Evolutionary conservation across 169 alveolate genomes (phyloP).

Genomic region (Plasmodium sp.): DNA sequence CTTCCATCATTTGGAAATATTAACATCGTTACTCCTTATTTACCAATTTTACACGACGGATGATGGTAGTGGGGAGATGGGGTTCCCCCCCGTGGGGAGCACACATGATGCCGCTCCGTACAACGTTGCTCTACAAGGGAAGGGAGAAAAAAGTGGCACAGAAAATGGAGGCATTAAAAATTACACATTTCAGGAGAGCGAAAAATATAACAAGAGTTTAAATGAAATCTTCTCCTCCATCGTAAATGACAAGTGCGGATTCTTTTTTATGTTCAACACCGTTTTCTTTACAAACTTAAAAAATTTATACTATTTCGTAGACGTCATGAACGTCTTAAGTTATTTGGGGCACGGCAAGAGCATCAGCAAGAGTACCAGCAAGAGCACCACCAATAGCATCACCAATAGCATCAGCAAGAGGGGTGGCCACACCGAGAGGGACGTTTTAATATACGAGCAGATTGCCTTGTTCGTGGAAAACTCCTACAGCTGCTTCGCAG

Average conservation of each 20-base stretch:
- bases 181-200: conserved; percentile 19
- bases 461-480: conserved; percentile 40
- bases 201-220: conserved; percentile 1
- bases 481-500: neutral
- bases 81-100: neutral
- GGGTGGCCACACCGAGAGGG: neutral
- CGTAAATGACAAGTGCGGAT: conserved; percentile 61
- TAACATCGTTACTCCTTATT: conserved; percentile 41
- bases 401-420: neutral
- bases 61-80: neutral
- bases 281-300: conserved; percentile 52
- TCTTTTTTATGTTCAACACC: conserved; percentile 38
- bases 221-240: conserved; percentile 14
- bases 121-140: neutral
- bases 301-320: conserved; percentile 61
- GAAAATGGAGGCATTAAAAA: neutral
- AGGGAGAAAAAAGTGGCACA: neutral
- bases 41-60: conserved; percentile 23
- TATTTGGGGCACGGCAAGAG: conserved; percentile 26
- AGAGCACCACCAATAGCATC: neutral
- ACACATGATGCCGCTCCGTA: neutral
- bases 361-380: neutral
- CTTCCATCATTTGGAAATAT: conserved; percentile 17
- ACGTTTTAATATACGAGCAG: conserved; percentile 37
- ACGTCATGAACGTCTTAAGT: conserved; percentile 42